phyloP scores from a whole-genome alignment of 331 rosid species.

The Cydonia oblonga region DNA sequence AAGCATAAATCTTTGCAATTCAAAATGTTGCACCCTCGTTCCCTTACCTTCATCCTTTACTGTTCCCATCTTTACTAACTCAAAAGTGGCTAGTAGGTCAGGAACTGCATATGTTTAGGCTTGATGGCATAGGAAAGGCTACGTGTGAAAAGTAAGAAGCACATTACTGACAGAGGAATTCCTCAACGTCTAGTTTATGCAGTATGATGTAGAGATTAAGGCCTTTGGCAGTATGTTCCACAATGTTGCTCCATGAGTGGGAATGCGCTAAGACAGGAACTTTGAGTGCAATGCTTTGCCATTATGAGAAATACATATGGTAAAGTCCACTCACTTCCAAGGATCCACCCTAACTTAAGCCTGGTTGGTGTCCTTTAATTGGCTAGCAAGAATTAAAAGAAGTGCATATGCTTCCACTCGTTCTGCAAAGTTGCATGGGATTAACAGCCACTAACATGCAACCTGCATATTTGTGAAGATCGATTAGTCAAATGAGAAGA shows the following conservation, averaged over 20 bases:
- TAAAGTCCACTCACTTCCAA: not conserved
- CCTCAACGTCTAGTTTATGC: not conserved
- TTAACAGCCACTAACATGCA: not conserved
- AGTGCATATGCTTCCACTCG: too few species aligned
- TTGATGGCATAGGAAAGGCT: not conserved
- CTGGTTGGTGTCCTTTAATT: not conserved
- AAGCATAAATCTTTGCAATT: not conserved
- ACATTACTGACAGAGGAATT: not conserved
- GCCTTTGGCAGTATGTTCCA: not conserved
- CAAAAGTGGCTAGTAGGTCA: not conserved
- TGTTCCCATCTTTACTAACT: not conserved
- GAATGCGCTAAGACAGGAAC: not conserved
- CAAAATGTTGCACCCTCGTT: not conserved
- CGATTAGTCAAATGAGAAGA: not conserved
- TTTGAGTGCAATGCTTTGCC: not conserved
- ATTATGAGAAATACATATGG: not conserved
- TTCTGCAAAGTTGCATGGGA: too few species aligned
- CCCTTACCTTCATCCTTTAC: not conserved
- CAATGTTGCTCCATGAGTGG: not conserved
- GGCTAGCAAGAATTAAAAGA: too few species aligned
- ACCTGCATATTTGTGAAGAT: not conserved
- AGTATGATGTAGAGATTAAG: not conserved
- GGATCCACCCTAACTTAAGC: not conserved
- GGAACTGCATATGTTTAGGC: not conserved
- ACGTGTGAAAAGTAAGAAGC: not conserved